Base-by-base conservation (phyloP, 345 rosid species). In the Gynandropsis gynandra region DNA sequence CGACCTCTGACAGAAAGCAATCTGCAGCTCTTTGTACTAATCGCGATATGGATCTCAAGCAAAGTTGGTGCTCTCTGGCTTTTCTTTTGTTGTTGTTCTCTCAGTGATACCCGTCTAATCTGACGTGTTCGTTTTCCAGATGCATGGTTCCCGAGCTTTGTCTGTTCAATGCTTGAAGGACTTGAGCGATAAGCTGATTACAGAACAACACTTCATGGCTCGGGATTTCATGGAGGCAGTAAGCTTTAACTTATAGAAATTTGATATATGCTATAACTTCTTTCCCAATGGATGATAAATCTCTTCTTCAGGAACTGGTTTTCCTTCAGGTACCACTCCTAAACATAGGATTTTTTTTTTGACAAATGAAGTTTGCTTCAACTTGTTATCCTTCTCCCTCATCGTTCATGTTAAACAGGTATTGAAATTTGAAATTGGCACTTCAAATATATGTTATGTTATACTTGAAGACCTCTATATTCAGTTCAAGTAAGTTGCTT, bases 201-300 rank as follows among this genome's bases (percentile, higher is more conserved):
- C 44, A 8, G 86, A 75, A n/a, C 86, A 89, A 44, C 86, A 81
- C 64, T 85, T 85, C 55, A 72, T 74, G 13, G 49, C 56, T 54
- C 57, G 80, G 10, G 97, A 89, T 74, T 83, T 79, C 64, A 12
- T 70, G 20, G 89, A 85, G 62, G 93, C 87, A 9, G 95, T 89
- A 74, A 66, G 87, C 42, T 46, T 42, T 0, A 7, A 16, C 0
- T 4, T 33, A 3, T 27, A 11, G 47, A 42, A 16, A 8, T 33
- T 11, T 40, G 16, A 11, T 52, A 0, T 13, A 36, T 46, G 27
- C 0, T 18, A 50, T 37, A 0, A 0, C 0, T 64, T 4, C 29
- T 10, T 44, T 24, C 16, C 4, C 4, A 37, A 0, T 49, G 43
- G 55, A 54, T 75, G 59, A 10, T 49, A 32, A 13, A 38, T 7